Base-by-base conservation (phyloP, 768 basidiomycete genomes). In the Collybia nuda region DNA sequence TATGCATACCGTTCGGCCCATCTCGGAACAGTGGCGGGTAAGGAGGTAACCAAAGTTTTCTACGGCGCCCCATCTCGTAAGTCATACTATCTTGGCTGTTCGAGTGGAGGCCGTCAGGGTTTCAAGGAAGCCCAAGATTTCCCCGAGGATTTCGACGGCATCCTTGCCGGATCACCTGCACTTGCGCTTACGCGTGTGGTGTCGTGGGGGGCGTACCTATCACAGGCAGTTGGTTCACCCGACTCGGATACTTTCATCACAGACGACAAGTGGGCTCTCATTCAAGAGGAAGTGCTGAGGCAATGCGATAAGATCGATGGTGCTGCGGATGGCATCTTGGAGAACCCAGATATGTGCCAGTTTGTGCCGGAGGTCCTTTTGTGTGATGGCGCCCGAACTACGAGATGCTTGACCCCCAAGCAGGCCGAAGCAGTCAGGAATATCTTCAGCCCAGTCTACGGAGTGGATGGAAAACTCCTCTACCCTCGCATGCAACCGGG, bases 281-380 rank as follows among this genome's bases (percentile, higher is more conserved):
- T 56, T 9, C 44, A 47, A 21, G 41, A 29, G 0, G 55, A 53
- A 23, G 22, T 56, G 7, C 8, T 56, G 38, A 50, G 32, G 17
- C 55, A 53, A 23, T 56, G 55, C 49, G 55, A 56, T 12, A 45
- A 14, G 3, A 17, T 53, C 35, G 55, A 56, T 19, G 55, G 55
- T 1, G 46, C 53, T 1, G 21, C n/a, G 23, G 55, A 56, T 37
- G 55, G 55, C 24, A 56, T 56, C 22, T 46, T 56, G 36, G 52
- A 51, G 1, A 51, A 56, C 18, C 55, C 55, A 11, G 51, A 52
- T 24, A 46, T 26, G 5, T 56, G 55, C 15, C 9, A 56, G 21
- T 56, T 56, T 26, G 44, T 44, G 4, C 52, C 55, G 3, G 48
- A 50, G 37, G 40, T 37, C 18, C 22, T 56, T 9, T n/a, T 26